Conservation (phyloP, 345 rosid genomes). For the Eucalyptus tenuipes region DNA sequence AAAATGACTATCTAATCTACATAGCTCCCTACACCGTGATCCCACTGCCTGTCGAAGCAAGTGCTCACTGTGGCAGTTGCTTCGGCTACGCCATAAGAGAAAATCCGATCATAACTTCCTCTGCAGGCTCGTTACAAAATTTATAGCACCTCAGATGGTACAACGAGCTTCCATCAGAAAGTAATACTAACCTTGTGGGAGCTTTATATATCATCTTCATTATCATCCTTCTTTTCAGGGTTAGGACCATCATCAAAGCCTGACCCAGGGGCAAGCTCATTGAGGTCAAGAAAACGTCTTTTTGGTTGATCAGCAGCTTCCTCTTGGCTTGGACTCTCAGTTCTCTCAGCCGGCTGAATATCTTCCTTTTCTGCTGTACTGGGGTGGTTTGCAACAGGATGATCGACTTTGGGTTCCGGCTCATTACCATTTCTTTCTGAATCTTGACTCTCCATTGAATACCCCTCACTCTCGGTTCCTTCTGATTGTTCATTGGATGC, state of each 20-base stretch:
- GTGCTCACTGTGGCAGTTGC: constrained; percentile 19
- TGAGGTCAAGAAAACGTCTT: constrained; percentile 77
- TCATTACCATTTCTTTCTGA: constrained; percentile 44
- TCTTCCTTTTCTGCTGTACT: constrained; percentile 28
- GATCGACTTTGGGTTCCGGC: constrained; percentile 35
- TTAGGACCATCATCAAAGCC: constrained; percentile 89
- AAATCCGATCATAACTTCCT: constrained; percentile 10
- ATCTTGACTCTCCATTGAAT: constrained; percentile 47
- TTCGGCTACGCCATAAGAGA: constrained; percentile 21
- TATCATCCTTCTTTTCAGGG: constrained; percentile 57
- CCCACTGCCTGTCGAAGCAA: constrained; percentile 4
- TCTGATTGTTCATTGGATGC: constrained; percentile 48
- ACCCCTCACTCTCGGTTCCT: constrained; percentile 51
- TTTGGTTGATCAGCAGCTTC: constrained; percentile 41
- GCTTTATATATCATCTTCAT: constrained; percentile 43
- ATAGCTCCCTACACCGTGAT: constrained; percentile 25
- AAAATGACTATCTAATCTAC: constrained; percentile 77
- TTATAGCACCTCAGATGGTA: constrained; percentile 17
- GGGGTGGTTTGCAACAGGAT: constrained; percentile 18
- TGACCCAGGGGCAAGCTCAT: constrained; percentile 88
- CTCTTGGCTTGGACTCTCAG: constrained; percentile 34
- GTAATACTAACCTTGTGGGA: constrained; percentile 12
- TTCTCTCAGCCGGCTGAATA: constrained; percentile 19
- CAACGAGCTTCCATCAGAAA: constrained; percentile 17
- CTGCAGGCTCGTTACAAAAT: constrained; percentile 36